Base-by-base conservation (phyloP, 305 asterid species). In the Lippia alba region DNA sequence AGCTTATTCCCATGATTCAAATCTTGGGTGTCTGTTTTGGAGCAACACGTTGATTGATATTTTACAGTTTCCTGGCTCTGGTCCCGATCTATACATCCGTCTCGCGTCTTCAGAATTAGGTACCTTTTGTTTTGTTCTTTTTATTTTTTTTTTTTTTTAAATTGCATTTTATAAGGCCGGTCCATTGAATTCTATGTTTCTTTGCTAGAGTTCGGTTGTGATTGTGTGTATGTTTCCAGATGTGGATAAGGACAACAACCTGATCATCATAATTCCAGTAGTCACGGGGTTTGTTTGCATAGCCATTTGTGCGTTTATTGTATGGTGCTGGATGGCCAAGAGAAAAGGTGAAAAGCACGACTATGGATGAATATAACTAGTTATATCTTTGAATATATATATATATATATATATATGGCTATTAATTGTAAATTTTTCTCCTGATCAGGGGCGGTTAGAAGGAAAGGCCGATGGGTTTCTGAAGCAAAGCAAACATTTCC, bases 21-120 rank as follows among this genome's bases (percentile, higher is more conserved):
- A 1, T 24, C 1, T 24, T 24, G 2, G 3, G 30, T 24, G 30
- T 3, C 1, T 24, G 3, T 1, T 24, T 24, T 24, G 30, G 30
- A 24, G 2, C n/a, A 24, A 24, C 2, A 3, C 1, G 3, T 24
- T 24, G 30, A 24, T 24, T 24, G 30, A 24, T 3, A 24, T 3
- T 24, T 3, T 84, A 91, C 79, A 14, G 82, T 74, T 64, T 44
- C 86, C 66, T 12, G 51, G 51, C 19, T 77, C 64, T 14, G 91
- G 91, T 2, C 51, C 67, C 2, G 30, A 24, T 24, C 30, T 24
- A 1, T 24, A 24, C 30, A 24, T 24, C 3, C 30, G 30, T 24
- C 2, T 24, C 30, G 30, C 30, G 3, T 24, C 30, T 24, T 24
- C 30, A 3, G 30, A 24, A 24, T 24, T 24, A 24, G 30, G 30